Conservation (phyloP, 192 early-diverging fungal species). For the Neocallimastix lanati region DNA sequence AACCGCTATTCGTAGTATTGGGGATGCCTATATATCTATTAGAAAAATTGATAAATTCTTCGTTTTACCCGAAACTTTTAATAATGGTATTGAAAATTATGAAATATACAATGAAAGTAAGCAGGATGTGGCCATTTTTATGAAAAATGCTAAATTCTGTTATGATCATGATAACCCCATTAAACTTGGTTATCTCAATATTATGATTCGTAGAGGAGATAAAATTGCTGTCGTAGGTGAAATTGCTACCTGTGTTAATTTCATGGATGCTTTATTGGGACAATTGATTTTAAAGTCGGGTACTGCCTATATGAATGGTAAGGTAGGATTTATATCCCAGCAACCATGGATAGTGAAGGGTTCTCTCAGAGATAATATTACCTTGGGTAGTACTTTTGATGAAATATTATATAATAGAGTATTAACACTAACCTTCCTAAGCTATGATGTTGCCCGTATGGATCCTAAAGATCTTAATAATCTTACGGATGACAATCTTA, state of each 20-base stretch:
- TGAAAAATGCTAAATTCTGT: slow-evolving; percentile 32
- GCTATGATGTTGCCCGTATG: not conserved
- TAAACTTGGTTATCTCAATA: slow-evolving; percentile 21
- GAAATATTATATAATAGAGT: slow-evolving; percentile 30
- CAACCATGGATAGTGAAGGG: slow-evolving; percentile 50
- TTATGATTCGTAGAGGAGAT: slow-evolving; percentile 27
- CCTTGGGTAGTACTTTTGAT: slow-evolving; percentile 52
- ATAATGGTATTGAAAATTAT: not conserved
- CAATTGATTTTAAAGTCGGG: slow-evolving; percentile 35
- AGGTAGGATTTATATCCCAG: slow-evolving; percentile 41
- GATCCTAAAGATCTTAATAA: slow-evolving; percentile 28
- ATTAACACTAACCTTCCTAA: slow-evolving; percentile 18
- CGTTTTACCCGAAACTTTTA: slow-evolving; percentile 35
- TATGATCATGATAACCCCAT: slow-evolving; percentile 26
- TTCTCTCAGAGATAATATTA: slow-evolving; percentile 58
- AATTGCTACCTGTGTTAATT: slow-evolving; percentile 47
- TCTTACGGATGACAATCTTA: slow-evolving; percentile 27
- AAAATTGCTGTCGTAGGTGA: slow-evolving; percentile 47
- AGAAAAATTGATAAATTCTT: slow-evolving; percentile 38
- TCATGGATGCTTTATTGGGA: slow-evolving; percentile 47
- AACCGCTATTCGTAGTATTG: slow-evolving; percentile 30
- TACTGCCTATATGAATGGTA: slow-evolving; percentile 25
- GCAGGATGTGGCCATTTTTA: slow-evolving; percentile 13
- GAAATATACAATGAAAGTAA: not conserved
- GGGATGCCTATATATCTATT: slow-evolving; percentile 33